Evolutionary conservation across 2,329 filamentous ascomycete species (phyloP).

Genomic region (Claviceps spartinae): DNA sequence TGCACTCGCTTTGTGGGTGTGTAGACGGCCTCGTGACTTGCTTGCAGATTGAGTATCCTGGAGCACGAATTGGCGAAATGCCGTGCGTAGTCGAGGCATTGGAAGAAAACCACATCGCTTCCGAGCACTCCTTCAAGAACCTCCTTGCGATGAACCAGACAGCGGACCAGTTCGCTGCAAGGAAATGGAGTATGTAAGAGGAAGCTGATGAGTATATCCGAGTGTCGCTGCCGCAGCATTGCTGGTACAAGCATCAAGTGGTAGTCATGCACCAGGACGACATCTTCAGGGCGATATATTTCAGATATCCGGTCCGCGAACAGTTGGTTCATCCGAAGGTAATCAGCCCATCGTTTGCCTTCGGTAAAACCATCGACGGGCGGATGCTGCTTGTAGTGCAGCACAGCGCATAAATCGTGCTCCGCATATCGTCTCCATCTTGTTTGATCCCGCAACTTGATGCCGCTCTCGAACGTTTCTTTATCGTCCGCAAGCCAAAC

Average conservation of each 20-base stretch:
- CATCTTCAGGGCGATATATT: constrained; percentile 79
- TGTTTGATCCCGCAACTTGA: constrained; percentile 64
- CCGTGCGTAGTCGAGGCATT: constrained; percentile 84
- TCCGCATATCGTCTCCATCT: constrained; percentile 85
- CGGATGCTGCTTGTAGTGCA: constrained; percentile 90
- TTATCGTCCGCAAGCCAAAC: constrained; percentile 76
- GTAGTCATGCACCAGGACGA: constrained; percentile 87
- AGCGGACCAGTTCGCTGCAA: constrained; percentile 86
- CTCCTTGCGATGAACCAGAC: constrained; percentile 74
- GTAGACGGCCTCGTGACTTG: constrained; percentile 68
- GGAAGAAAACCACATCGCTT: constrained; percentile 84
- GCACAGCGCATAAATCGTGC: constrained; percentile 78
- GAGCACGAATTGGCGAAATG: constrained; percentile 92
- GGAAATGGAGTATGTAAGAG: constrained; percentile 90
- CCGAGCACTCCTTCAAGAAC: constrained; percentile 78
- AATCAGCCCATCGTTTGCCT: constrained; percentile 79
- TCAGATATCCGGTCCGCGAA: constrained; percentile 82
- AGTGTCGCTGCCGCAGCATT: constrained; percentile 69
- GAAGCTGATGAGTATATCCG: constrained; percentile 84
- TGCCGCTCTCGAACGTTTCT: constrained; percentile 33
- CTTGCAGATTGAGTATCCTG: constrained; percentile 72
- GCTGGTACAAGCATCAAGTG: constrained; percentile 80
- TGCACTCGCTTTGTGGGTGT: constrained; percentile 43
- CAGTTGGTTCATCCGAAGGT: constrained; percentile 78
- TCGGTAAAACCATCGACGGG: constrained; percentile 71